These are phyloP conservation scores for Alternaria ethzedia DNA, from an alignment of 2,329 filamentous ascomycete species.

Conservation along the genomic window DNA sequence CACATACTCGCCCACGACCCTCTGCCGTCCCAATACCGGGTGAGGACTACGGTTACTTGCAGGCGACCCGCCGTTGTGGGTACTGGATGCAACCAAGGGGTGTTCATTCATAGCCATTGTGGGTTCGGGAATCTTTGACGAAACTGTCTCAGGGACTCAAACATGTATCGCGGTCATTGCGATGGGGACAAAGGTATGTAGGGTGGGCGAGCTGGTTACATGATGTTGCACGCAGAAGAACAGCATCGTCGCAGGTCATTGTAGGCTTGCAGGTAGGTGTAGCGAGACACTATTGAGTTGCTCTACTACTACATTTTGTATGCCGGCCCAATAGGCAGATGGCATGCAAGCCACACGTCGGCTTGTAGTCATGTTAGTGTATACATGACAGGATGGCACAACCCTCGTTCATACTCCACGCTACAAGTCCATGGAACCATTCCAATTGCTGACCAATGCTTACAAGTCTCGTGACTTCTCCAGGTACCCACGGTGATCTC, in stretches of 20 bases:
- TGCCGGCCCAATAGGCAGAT: not conserved
- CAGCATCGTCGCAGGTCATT: not conserved
- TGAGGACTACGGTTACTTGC: not conserved
- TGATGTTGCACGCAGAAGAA: not conserved
- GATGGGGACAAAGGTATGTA: not conserved
- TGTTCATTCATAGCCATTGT: not conserved
- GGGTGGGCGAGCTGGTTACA: not conserved
- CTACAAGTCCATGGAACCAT: not conserved
- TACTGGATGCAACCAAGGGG: not conserved
- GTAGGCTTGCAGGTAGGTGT: not conserved
- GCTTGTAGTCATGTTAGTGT: not conserved
- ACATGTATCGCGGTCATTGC: not conserved
- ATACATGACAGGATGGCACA: not conserved
- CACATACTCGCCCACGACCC: not conserved
- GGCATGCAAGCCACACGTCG: not conserved
- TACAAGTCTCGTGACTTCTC: not conserved
- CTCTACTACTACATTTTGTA: not conserved
- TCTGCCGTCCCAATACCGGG: not conserved
- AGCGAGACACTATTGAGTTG: not conserved
- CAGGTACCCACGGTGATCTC: not conserved
- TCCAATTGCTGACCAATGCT: not conserved
- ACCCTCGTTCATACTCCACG: not conserved
- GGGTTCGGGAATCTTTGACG: not conserved
- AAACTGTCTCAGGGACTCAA: not conserved
- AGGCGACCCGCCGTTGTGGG: not conserved